Base-by-base conservation (phyloP, 139 green algal genomes). In the Chlamydomonas applanata region DNA sequence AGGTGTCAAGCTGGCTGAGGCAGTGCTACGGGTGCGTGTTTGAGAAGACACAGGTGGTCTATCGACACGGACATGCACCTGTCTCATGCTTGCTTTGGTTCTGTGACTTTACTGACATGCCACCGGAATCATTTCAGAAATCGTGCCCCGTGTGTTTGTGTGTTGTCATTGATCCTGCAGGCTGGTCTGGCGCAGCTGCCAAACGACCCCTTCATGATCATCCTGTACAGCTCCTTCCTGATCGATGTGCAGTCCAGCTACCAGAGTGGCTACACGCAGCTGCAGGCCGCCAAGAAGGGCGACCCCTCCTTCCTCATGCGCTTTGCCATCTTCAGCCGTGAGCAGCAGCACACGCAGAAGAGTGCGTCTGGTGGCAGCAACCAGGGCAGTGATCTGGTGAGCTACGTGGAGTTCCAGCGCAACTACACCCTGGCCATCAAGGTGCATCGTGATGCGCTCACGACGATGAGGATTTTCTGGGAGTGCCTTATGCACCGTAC, bases 401-500 rank as follows among this genome's bases (percentile, higher is more conserved):
- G 74, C 40, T 49, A 86, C 59, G 79, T 88, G 22, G 82, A 83
- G 72, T 82, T 88, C 64, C 75, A 83, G 40, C 81, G 81, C 63
- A 88, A 81, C 79, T 78, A 83, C 69, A 74, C 60, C n/a, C 35
- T 69, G 29, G 61, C 65, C 34, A 33, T 36, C 4, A n/a, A 60
- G n/a, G 56, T 35, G 17, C 80, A 85, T 72, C 61, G 62, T 45
- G 80, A 74, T 1, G 75, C 80, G 14, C 61, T 85, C 29, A 45
- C 72, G 5, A 64, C 80, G 24, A 82, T 45, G 16, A 72, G 67
- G 25, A 59, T 59, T 24, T 82, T 85, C 36, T 85, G 80, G 80
- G n/a, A 66, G 36, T 35, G 72, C n/a, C 71, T 85, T 1, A 36
- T 81, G 61, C 76, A 69, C 49, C 29, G 1, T 24, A 67, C 69